Evolutionary conservation across 495 filamentous ascomycete species (phyloP).

Genomic region (Parmelia sp.): DNA sequence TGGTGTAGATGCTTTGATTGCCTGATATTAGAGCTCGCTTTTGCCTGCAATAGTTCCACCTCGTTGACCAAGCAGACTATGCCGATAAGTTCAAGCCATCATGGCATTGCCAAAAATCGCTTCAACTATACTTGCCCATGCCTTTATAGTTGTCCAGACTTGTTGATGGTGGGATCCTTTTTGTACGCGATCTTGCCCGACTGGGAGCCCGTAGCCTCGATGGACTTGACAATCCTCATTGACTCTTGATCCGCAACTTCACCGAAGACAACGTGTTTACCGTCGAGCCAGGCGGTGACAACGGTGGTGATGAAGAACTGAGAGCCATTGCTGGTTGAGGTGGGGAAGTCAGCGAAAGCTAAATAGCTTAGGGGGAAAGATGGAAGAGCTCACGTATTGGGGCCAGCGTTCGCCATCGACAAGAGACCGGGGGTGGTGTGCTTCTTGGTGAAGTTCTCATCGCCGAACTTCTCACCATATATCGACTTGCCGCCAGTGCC

Average conservation of each 20-base stretch:
- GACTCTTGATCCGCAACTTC: constrained; percentile 70
- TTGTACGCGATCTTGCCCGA: constrained; percentile 55
- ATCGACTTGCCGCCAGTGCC: constrained; percentile 94
- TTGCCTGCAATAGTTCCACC: constrained; percentile 10
- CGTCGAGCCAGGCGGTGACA: constrained; percentile 83
- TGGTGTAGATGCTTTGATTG: constrained; percentile 2
- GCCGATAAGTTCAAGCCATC: constrained; percentile 7
- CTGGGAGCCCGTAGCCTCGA: constrained; percentile 64
- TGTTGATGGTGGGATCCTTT: constrained; percentile 63
- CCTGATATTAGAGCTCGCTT: constrained; percentile 13
- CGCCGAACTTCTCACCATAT: constrained; percentile 93
- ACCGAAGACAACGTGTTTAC: constrained; percentile 98
- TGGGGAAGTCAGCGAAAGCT: constrained; percentile 18
- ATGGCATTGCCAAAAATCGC: not conserved
- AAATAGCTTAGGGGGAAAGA: not conserved
- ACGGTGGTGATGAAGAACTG: constrained; percentile 99
- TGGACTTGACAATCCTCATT: constrained; percentile 57
- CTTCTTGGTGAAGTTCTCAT: constrained; percentile 88
- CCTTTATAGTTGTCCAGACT: constrained; percentile 49
- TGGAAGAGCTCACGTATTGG: constrained; percentile 56
- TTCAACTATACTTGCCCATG: not conserved
- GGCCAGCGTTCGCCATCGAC: constrained; percentile 96
- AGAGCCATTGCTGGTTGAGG: constrained; percentile 70
- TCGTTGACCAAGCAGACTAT: constrained; percentile 3
- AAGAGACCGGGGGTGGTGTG: constrained; percentile 84